Evolutionary conservation across 176 grass and related monocot genomes (phyloP).

Genomic region (Hyparrhenia diplandra): DNA sequence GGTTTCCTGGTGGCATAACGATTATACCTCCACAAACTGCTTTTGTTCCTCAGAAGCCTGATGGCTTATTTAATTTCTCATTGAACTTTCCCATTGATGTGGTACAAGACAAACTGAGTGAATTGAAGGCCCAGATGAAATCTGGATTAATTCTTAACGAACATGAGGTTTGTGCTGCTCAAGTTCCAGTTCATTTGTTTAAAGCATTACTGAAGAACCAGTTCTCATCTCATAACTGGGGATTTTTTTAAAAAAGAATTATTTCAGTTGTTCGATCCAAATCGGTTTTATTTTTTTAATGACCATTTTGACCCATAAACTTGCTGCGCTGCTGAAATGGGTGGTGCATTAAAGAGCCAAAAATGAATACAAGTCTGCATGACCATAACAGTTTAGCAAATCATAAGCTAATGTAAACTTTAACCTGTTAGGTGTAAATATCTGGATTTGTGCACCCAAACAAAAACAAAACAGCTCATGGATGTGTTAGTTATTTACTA

Average conservation of each 20-base stretch:
- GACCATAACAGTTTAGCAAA: neutral
- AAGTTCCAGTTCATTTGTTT: slow-evolving; percentile 16
- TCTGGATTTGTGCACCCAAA: neutral
- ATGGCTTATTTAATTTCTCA: slow-evolving; percentile 65
- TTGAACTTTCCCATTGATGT: slow-evolving; percentile 64
- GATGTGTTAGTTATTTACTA: neutral
- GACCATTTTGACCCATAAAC: neutral
- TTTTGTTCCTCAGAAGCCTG: slow-evolving; percentile 60
- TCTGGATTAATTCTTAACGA: slow-evolving; percentile 53
- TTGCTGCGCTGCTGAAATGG: neutral
- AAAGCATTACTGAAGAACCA: neutral
- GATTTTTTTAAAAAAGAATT: too few relatives aligned
- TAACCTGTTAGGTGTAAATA: neutral
- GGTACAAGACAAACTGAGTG: slow-evolving; percentile 46
- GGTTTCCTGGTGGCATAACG: slow-evolving; percentile 71
- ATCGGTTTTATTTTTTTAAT: neutral
- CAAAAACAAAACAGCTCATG: neutral
- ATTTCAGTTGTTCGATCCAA: neutral
- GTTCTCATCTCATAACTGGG: neutral
- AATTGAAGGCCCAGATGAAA: slow-evolving; percentile 79
- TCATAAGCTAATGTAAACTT: neutral
- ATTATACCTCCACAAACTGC: slow-evolving; percentile 72
- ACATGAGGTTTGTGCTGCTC: slow-evolving; percentile 48
- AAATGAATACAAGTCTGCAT: neutral
- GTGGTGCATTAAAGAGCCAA: neutral